phyloP scores from a whole-genome alignment of 2,329 filamentous ascomycete genomes.

The Fusarium sp. region DNA sequence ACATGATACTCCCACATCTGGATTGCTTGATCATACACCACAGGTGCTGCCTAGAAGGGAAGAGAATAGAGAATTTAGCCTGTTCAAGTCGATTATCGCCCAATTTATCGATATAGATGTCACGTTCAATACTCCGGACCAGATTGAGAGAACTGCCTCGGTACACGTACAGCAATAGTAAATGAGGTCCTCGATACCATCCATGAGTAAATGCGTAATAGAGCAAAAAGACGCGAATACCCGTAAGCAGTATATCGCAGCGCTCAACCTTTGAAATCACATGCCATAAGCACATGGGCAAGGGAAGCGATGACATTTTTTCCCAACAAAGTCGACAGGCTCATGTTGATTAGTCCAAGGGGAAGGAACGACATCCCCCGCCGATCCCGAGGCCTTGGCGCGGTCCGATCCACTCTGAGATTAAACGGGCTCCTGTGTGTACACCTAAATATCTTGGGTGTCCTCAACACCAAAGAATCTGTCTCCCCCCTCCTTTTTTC shows the following conservation, averaged over 20 bases:
- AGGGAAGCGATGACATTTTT: constrained; percentile 7
- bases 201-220: not conserved
- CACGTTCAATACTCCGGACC: not conserved
- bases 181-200: not conserved
- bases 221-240: not conserved
- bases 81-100: not conserved
- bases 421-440: constrained; percentile 3
- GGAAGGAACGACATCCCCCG: not conserved
- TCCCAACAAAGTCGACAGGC: constrained; percentile 5
- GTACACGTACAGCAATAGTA: not conserved
- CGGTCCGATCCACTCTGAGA: constrained; percentile 1
- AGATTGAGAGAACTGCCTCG: not conserved
- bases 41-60: not conserved
- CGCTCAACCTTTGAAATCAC: not conserved
- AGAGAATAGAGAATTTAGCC: not conserved
- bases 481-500: not conserved
- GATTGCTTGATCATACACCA: not conserved
- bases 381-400: constrained; percentile 25
- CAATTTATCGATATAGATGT: not conserved
- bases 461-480: constrained; percentile 23
- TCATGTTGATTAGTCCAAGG: constrained; percentile 16
- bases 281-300: constrained; percentile 13
- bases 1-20: not conserved
- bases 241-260: not conserved
- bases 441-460: constrained; percentile 16